Base-by-base conservation (phyloP, 441 rosid species). In the Pelargonium fulgidum region DNA sequence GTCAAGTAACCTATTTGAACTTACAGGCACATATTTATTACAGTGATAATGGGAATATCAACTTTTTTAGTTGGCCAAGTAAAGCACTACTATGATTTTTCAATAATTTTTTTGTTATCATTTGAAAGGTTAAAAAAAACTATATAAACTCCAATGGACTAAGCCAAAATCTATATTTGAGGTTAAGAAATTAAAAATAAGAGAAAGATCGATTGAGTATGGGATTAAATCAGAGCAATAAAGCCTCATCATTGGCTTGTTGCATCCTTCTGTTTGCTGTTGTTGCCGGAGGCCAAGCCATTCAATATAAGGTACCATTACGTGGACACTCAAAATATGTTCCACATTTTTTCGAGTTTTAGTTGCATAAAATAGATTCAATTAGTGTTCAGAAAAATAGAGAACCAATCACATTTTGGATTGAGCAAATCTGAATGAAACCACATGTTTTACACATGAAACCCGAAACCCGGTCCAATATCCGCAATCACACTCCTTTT, bases 211-310 rank as follows among this genome's bases (percentile, higher is more conserved):
- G 24, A 56, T 56, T 19, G 10, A 17, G 20, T 48, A 68, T 72
- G 71, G 62, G 29, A 67, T 64, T 73, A 76, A 73, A 56, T 22
- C 19, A 20, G 72, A 64, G 56, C 16, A 19, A 42, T 64, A 71
- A 52, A 52, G 75, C 69, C 33, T 62, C 70, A 47, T 63, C 76
- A 76, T 67, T 77, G 44, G 17, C 68, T 1, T 78, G 71, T 65
- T 83, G 81, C 72, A 4, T 79, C 20, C n/a, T 78, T 59, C 71
- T 72, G 63, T 68, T 83, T 50, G 72, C 72, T 68, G 58, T 75
- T 64, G 64, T 80, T 12, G 80, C 68, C 0, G 79, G 63, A 69
- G 83, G 80, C 11, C 70, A 76, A 67, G 64, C 62, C 62, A 17
- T 14, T 8, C 24, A 56, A 8, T 1, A 39, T 7, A 39, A 39